Base-by-base conservation (phyloP, 1,284 basidiomycete genomes). In the Irpex sp. region DNA sequence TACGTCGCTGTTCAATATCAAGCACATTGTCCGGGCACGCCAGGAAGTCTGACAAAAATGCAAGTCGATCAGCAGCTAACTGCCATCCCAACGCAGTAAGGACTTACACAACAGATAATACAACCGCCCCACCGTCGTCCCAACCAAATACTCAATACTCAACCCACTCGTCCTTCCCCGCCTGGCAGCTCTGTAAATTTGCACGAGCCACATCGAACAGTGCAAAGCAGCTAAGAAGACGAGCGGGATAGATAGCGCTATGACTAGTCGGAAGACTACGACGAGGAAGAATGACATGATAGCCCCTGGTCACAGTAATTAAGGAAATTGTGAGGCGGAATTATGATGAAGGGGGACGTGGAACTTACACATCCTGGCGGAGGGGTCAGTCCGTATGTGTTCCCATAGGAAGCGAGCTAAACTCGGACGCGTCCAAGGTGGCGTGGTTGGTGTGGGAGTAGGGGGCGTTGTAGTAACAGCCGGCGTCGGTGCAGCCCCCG, bases 21-120 rank as follows among this genome's bases (percentile, higher is more conserved):
- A 96, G 79, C 7, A 96, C 87, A 69, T 96, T 96, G 68, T 86
- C 85, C 2, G 93, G 90, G 69, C 91, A 96, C 0, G 80, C 82
- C 69, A 95, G 77, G 63, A 92, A 88, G 71, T 96, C 93, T 94
- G 67, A 2, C 14, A 45, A 45, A 6, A 51, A 60, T 37, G 19
- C n/a, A 47, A n/a, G 51, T 36, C 52, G n/a, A n/a, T n/a, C 42
- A 39, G 42, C 9, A 37, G 16, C 18, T 3, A 5, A 35, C 5
- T 5, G 2, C 2, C 16, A 52, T 12, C 12, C 36, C 3, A 33
- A 4, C 33, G 6, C 47, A 23, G 33, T 58, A 18, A 16, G 9
- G 21, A 77, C 91, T 78, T 68, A 94, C 93, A 96, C 33, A 93
- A 72, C 3, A 86, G 84, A 56, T 91, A 80, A 58, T 84, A 88